Evolutionary conservation across 2,329 filamentous ascomycete genomes (phyloP).

Genomic region (Fusarium tanahbumbuense): DNA sequence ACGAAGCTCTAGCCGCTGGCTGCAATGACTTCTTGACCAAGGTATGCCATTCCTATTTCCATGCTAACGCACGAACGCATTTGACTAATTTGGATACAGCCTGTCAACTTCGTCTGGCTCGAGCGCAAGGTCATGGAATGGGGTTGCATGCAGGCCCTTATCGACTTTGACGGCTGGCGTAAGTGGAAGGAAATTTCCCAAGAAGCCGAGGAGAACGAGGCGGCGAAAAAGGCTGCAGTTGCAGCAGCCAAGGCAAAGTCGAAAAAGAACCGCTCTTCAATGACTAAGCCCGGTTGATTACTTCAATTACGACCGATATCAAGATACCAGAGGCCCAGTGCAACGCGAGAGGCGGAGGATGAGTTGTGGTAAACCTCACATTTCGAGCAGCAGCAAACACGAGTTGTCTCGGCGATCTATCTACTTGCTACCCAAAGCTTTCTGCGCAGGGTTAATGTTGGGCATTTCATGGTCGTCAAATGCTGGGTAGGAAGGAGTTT

Average conservation of each 20-base stretch:
- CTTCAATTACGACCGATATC: neutral
- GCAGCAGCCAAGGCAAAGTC: slow-evolving; percentile 52
- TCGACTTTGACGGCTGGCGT: slow-evolving; percentile 98
- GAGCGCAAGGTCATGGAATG: slow-evolving; percentile 98
- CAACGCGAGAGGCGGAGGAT: neutral
- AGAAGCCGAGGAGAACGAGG: slow-evolving; percentile 58
- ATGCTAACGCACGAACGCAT: neutral
- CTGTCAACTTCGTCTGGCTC: slow-evolving; percentile 97
- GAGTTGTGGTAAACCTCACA: neutral
- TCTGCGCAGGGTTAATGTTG: slow-evolving; percentile 29
- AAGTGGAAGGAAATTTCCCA: slow-evolving; percentile 90
- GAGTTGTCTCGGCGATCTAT: slow-evolving; percentile 21
- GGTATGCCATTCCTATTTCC: slow-evolving; percentile 65
- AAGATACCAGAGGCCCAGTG: neutral
- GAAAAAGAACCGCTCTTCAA: slow-evolving; percentile 59
- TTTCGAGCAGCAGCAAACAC: slow-evolving; percentile 24
- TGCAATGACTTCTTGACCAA: slow-evolving; percentile 99
- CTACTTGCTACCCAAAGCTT: slow-evolving; percentile 8
- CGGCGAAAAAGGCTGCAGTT: slow-evolving; percentile 55
- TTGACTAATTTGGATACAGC: slow-evolving; percentile 62
- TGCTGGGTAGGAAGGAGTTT: slow-evolving; percentile 28
- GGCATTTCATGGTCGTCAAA: slow-evolving; percentile 27
- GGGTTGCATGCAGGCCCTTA: slow-evolving; percentile 99
- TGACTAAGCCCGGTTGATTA: slow-evolving; percentile 44
- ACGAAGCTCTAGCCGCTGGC: slow-evolving; percentile 92